Conservation (phyloP, 164 flowering plant genomes). For the Sextonia rubra region DNA sequence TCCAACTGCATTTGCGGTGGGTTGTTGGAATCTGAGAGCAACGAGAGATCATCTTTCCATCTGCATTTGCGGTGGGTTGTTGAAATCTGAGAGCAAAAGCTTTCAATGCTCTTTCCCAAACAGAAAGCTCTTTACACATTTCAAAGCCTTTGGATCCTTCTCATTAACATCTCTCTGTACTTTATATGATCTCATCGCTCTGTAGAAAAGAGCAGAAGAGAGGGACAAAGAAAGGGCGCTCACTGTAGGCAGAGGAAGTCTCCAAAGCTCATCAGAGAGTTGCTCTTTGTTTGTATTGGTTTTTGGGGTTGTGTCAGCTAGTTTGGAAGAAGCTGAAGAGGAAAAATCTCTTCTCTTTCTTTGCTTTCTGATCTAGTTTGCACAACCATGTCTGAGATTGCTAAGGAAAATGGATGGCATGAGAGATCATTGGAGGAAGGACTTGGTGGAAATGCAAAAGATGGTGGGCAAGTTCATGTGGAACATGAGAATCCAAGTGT, state of each 20-base stretch:
- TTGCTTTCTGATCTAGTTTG: neutral
- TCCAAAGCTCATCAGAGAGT: neutral
- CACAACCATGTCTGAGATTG: slow-evolving; percentile 13
- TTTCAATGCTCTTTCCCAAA: neutral
- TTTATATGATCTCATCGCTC: neutral
- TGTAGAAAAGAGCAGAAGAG: neutral
- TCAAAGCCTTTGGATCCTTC: neutral
- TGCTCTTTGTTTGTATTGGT: neutral
- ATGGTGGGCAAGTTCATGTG: neutral
- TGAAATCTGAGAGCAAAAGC: neutral
- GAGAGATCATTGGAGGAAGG: slow-evolving; percentile 10
- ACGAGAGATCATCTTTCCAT: too few species aligned
- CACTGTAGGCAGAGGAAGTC: neutral
- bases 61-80: slow-evolving; percentile 9
- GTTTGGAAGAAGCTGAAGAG: neutral
- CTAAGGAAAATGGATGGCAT: slow-evolving; percentile 9
- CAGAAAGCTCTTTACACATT: too few species aligned
- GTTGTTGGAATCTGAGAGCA: neutral
- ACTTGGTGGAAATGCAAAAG: neutral
- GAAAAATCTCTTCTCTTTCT: neutral
- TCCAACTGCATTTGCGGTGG: slow-evolving; percentile 3
- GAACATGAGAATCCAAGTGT: neutral
- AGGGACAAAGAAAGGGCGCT: neutral
- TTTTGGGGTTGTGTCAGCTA: neutral
- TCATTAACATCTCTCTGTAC: neutral